Evolutionary conservation across 2,329 filamentous ascomycete species (phyloP).

Genomic region (Xylariaceae sp.): DNA sequence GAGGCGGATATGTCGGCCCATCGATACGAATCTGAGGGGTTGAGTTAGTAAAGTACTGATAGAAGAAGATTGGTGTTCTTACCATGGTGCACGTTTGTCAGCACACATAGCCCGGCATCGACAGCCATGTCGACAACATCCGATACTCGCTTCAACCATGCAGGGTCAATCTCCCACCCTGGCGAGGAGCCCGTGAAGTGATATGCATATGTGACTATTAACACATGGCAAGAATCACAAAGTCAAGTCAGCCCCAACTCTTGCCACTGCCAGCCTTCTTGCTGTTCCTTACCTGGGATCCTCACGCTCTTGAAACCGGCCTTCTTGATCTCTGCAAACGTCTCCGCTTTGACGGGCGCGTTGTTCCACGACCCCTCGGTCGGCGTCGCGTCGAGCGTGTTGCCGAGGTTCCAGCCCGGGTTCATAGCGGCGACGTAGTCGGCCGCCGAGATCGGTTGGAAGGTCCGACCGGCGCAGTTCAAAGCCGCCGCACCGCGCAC

Average conservation of each 20-base stretch:
- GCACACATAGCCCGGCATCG: slow-evolving; percentile 43
- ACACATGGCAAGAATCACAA: too few species aligned
- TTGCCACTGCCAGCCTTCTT: too few species aligned
- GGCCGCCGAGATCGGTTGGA: slow-evolving; percentile 40
- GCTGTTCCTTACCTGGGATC: slow-evolving; percentile 38
- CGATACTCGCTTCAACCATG: slow-evolving; percentile 52
- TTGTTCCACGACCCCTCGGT: slow-evolving; percentile 57
- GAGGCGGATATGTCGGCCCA: slow-evolving; percentile 49
- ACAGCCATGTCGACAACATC: slow-evolving; percentile 53
- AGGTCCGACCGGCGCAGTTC: slow-evolving; percentile 37
- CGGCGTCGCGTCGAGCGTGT: slow-evolving; percentile 52
- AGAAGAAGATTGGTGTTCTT: not conserved
- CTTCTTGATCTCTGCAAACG: slow-evolving; percentile 46
- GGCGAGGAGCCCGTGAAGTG: slow-evolving; percentile 48
- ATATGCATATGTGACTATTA: slow-evolving; percentile 53
- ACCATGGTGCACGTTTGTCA: slow-evolving; percentile 54
- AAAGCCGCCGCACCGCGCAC: slow-evolving; percentile 7
- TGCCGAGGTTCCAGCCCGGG: slow-evolving; percentile 57
- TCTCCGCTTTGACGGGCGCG: slow-evolving; percentile 41
- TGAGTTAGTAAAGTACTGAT: not conserved
- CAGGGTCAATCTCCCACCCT: slow-evolving; percentile 47
- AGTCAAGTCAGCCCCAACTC: too few species aligned
- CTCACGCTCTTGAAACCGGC: slow-evolving; percentile 54
- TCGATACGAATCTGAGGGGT: slow-evolving; percentile 43
- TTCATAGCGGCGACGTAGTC: slow-evolving; percentile 43